These are phyloP conservation scores for Dryas octopetala DNA, from an alignment of 306 rosid species.

Conservation along the genomic window DNA sequence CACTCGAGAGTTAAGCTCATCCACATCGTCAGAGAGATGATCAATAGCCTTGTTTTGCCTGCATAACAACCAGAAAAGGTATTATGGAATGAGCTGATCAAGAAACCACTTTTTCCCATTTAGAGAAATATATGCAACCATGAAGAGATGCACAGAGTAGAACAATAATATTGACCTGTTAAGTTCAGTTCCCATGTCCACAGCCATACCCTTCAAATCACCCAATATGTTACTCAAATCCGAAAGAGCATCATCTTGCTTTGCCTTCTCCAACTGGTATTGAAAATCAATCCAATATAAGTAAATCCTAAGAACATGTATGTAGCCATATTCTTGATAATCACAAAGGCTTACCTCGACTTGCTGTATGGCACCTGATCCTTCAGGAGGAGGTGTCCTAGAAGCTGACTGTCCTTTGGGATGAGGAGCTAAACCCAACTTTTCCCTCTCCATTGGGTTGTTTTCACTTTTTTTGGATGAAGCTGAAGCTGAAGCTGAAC, in stretches of 20 bases:
- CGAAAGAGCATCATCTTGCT: constrained; percentile 83
- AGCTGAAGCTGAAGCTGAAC: constrained; percentile 8
- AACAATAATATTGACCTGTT: constrained; percentile 45
- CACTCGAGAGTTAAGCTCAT: constrained; percentile 71
- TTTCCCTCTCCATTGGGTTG: constrained; percentile 49
- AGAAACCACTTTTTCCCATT: too few species aligned
- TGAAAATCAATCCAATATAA: not conserved
- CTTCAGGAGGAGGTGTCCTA: constrained; percentile 57
- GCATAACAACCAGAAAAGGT: constrained; percentile 19
- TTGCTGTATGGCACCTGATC: constrained; percentile 52
- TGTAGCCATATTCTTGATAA: not conserved
- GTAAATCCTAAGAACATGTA: constrained; percentile 17
- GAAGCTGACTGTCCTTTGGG: constrained; percentile 57
- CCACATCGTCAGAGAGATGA: constrained; percentile 72
- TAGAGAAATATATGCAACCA: not conserved
- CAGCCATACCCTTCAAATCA: constrained; percentile 92
- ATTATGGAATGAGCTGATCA: too few species aligned
- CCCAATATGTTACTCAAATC: constrained; percentile 86
- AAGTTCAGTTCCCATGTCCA: constrained; percentile 82
- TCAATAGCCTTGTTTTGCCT: constrained; percentile 95
- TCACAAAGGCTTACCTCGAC: constrained; percentile 50
- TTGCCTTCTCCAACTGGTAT: constrained; percentile 64
- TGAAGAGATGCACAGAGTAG: constrained; percentile 2
- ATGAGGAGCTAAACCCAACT: constrained; percentile 59
- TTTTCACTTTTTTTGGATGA: constrained; percentile 36